Percentiles rank a stretch among this genome's conserved stretches.
These are phyloP conservation scores for Pythium utonaiense DNA, from an alignment of 352 stramenopile species.

Conservation along the genomic window DNA sequence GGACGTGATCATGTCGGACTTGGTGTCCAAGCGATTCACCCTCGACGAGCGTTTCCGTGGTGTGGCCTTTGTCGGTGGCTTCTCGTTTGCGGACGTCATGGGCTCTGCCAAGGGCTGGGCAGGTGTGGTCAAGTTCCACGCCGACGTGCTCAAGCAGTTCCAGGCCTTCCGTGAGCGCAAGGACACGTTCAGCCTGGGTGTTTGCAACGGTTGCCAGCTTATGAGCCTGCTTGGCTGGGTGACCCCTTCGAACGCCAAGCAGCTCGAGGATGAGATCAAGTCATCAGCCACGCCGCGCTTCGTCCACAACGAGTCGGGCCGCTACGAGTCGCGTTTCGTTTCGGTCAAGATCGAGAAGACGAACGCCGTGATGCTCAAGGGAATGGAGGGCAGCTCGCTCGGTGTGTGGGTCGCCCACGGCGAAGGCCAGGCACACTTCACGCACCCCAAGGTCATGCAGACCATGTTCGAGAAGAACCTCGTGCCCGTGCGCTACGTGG, in stretches of 20 bases:
- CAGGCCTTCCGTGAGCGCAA: slow-evolving; percentile 92
- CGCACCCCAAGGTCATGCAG: slow-evolving; percentile 88
- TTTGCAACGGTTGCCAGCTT: slow-evolving; percentile 99
- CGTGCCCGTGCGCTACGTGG: slow-evolving; percentile 96
- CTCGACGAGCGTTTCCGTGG: slow-evolving; percentile 95
- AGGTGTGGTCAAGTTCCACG: slow-evolving; percentile 97
- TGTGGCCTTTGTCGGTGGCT: slow-evolving; percentile 98
- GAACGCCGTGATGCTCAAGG: slow-evolving; percentile 96
- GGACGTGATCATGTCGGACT: slow-evolving; percentile 97
- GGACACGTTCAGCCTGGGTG: slow-evolving; percentile 98
- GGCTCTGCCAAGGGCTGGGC: slow-evolving; percentile 99
- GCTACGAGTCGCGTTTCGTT: slow-evolving; percentile 97
- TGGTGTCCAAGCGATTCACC: slow-evolving; percentile 88
- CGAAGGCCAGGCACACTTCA: slow-evolving; percentile 95
- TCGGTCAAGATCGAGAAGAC: slow-evolving; percentile 95
- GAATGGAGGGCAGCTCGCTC: slow-evolving; percentile 96
- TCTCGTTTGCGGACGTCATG: slow-evolving; percentile 98
- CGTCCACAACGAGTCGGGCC: slow-evolving; percentile 96
- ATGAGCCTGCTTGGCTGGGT: slow-evolving; percentile 99
- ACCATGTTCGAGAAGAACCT: slow-evolving; percentile 88
- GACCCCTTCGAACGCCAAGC: slow-evolving; percentile 48
- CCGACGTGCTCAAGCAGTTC: slow-evolving; percentile 95
- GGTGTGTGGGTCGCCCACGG: slow-evolving; percentile 97
- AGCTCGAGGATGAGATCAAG: slow-evolving; percentile 52
- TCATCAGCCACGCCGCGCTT: slow-evolving; percentile 88